Evolutionary conservation across 331 rosid genomes (phyloP).

Genomic region (Phaseolus coccineus): DNA sequence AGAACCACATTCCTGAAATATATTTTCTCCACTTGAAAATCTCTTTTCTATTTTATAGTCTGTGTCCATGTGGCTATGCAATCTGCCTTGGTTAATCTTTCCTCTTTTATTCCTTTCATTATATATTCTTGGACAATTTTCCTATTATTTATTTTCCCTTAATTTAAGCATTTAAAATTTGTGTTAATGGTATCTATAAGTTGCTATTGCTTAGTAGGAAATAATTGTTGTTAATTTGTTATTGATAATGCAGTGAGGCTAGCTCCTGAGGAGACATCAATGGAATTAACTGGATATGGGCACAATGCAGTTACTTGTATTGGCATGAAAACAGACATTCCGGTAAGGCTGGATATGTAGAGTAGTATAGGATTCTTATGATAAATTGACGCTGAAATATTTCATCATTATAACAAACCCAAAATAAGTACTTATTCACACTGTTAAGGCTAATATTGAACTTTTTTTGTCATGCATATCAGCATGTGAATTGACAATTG

Average conservation of each 20-base stretch:
- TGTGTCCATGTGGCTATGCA: slow-evolving; percentile 10
- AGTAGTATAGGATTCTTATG: slow-evolving; percentile 23
- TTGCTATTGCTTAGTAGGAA: slow-evolving; percentile 31
- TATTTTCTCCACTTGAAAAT: slow-evolving; percentile 2
- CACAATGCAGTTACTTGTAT: slow-evolving; percentile 93
- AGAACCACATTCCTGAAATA: slow-evolving; percentile 14
- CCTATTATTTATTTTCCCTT: neutral
- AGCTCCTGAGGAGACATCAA: slow-evolving; percentile 85
- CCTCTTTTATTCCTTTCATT: slow-evolving; percentile 8
- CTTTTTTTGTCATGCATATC: slow-evolving; percentile 2
- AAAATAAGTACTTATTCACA: slow-evolving; percentile 18
- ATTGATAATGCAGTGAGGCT: slow-evolving; percentile 82
- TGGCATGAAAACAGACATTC: slow-evolving; percentile 93
- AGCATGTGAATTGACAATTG: neutral
- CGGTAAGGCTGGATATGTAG: slow-evolving; percentile 56
- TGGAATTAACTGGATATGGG: slow-evolving; percentile 77
- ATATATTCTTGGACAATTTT: slow-evolving; percentile 17
- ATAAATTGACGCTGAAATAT: neutral
- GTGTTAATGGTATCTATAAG: slow-evolving; percentile 9
- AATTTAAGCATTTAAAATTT: neutral
- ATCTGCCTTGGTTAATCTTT: slow-evolving; percentile 17
- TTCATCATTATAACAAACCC: slow-evolving; percentile 16
- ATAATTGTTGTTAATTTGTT: slow-evolving; percentile 33
- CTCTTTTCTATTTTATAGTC: neutral
- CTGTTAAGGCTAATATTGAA: neutral